Evolutionary conservation across 2,329 filamentous ascomycete species (phyloP).

Genomic region (Pleomassaria siparia): DNA sequence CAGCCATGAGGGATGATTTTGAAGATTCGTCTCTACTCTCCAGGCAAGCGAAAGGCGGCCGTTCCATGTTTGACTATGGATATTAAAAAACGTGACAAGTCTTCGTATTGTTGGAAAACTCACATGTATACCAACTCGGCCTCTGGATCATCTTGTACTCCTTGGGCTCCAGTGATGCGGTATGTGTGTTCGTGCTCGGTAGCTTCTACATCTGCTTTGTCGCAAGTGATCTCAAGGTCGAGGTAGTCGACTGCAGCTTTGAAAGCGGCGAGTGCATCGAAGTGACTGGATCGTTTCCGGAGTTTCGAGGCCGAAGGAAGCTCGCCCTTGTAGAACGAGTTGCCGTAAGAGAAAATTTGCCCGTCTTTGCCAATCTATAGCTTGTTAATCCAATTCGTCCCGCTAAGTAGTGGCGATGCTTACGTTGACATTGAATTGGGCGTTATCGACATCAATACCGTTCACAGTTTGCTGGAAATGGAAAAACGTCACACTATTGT

Average conservation of each 20-base stretch:
- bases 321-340: slow-evolving; percentile 51
- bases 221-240: slow-evolving; percentile 45
- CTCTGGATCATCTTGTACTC: slow-evolving; percentile 55
- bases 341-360: slow-evolving; percentile 60
- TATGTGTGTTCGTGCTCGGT: slow-evolving; percentile 42
- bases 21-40: slow-evolving; percentile 62
- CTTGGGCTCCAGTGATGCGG: slow-evolving; percentile 52
- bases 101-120: too few species aligned
- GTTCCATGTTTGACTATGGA: slow-evolving; percentile 50
- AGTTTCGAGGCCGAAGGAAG: slow-evolving; percentile 43
- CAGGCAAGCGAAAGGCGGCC: slow-evolving; percentile 55
- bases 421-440: slow-evolving; percentile 63
- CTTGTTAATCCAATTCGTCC: slow-evolving; percentile 1
- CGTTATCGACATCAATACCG: slow-evolving; percentile 62
- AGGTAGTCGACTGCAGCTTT: slow-evolving; percentile 45
- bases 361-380: slow-evolving; percentile 54
- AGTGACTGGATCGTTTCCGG: slow-evolving; percentile 45
- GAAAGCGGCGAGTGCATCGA: slow-evolving; percentile 49
- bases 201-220: slow-evolving; percentile 45
- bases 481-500: slow-evolving; percentile 59
- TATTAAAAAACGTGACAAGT: too few species aligned
- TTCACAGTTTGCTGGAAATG: slow-evolving; percentile 62
- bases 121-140: slow-evolving; percentile 60
- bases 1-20: slow-evolving; percentile 56
- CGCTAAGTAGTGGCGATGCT: slow-evolving; percentile 25